Base-by-base conservation (phyloP, 1,284 basidiomycete species). In the Volvariella surrecta region DNA sequence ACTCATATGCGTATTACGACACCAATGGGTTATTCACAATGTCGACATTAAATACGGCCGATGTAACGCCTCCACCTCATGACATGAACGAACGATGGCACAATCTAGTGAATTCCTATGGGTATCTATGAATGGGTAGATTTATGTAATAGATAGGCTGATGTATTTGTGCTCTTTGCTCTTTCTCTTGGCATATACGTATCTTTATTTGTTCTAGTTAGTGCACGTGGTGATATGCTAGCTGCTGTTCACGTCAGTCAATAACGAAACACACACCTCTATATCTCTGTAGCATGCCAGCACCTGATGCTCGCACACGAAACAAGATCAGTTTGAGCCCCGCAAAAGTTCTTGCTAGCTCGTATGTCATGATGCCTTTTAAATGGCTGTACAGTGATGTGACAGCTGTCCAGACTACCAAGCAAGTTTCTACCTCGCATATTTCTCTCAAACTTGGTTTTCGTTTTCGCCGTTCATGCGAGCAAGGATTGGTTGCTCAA, bases 281-380 rank as follows among this genome's bases (percentile, higher is more conserved):
- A 28, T 6, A 28, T 51, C 39, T 50, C 54, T 51, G 52, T 59
- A 63, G 57, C 49, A 83, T 84, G 82, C 71, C 76, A 58, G 68
- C 64, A 32, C 75, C 76, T 55, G 81, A 83, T 70, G 75, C 82
- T 49, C 72, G 76, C 54, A 83, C 79, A 45, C 70, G 82, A 50
- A 75, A 68, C 53, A 85, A 79, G 64, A 76, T 85, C 44, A 70
- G 74, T 46, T 56, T 84, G 49, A 76, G 71, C 48, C 73, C 79
- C 37, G 62, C 64, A 9, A 71, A 63, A 47, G 63, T 79, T 20
- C 53, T 78, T 31, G 66, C 76, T 4, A 68, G 65, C 30, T 79
- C 79, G 79, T 82, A 64, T 49, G 64, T 64, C 34, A 32, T 40
- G 34, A 32, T 40, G 31, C 47, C 42, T 45, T 31, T 31, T 11